A percentile compares a stretch with the other conserved stretches of the same genome.
Evolutionary conservation across 495 filamentous ascomycete genomes (phyloP).

Genomic region (Penicillium angulare): DNA sequence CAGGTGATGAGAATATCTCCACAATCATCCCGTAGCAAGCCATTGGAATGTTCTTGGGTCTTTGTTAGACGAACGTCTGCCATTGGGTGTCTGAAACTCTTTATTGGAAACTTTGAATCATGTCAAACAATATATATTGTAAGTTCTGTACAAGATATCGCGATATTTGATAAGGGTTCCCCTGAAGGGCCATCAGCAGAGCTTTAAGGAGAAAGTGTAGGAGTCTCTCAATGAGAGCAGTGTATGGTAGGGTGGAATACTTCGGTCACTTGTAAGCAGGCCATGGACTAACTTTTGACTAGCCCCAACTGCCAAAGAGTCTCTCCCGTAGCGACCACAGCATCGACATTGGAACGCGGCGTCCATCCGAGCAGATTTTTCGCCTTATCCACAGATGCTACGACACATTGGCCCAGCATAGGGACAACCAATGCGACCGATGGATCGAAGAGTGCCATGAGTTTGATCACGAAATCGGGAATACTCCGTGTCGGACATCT

Average conservation of each 20-base stretch:
- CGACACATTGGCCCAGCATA: neutral
- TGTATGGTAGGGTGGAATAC: neutral
- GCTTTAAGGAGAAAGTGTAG: no score
- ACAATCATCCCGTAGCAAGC: neutral
- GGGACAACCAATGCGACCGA: constrained; percentile 5
- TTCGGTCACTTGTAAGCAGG: neutral
- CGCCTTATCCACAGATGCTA: constrained; percentile 8
- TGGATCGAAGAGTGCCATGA: constrained; percentile 4
- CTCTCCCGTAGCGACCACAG: constrained; percentile 7
- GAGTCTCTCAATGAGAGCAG: no score
- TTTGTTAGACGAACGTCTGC: no score
- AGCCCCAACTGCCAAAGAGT: constrained; percentile 2
- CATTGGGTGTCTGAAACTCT: no score
- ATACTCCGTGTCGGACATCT: constrained; percentile 4
- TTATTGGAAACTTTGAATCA: no score
- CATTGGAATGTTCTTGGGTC: no score
- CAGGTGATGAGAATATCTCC: no score
- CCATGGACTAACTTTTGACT: neutral
- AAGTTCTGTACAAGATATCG: no score
- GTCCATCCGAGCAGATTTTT: constrained; percentile 8
- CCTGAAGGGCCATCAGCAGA: no score
- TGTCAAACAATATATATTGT: no score
- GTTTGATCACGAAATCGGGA: constrained; percentile 2
- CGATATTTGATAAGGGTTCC: no score
- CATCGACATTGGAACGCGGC: constrained; percentile 6